A percentile compares a stretch with the other conserved stretches of the same genome.
Conservation (phyloP, 1,139 yeast species). For the Meyerozyma smithsonii region DNA sequence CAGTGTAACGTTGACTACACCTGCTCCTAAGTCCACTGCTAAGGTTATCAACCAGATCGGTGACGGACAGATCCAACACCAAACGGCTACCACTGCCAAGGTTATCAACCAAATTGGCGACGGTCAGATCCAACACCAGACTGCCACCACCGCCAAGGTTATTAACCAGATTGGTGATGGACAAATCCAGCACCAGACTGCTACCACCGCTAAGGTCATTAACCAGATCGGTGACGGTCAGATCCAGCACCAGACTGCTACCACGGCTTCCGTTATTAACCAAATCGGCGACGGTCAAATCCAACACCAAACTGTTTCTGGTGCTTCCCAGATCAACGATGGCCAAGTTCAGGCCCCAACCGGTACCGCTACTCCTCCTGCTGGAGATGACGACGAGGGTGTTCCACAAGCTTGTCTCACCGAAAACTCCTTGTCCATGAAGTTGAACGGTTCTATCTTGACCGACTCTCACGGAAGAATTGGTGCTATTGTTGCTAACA, state of each 20-base stretch:
- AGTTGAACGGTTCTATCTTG: slow-evolving; percentile 49
- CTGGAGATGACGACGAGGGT: slow-evolving; percentile 6
- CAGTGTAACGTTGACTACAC: slow-evolving; percentile 26
- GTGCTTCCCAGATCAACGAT: slow-evolving; percentile 22
- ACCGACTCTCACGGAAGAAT: slow-evolving; percentile 64
- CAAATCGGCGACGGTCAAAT: slow-evolving; percentile 35
- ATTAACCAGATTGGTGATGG: slow-evolving; percentile 19
- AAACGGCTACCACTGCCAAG: slow-evolving; percentile 14
- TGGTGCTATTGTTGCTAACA: slow-evolving; percentile 80
- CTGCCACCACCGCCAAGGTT: slow-evolving; percentile 18
- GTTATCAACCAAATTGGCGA: slow-evolving; percentile 40
- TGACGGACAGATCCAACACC: slow-evolving; percentile 47
- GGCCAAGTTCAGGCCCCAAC: slow-evolving; percentile 29
- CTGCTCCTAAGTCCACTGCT: slow-evolving; percentile 24
- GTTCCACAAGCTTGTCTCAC: slow-evolving; percentile 43
- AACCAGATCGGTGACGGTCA: slow-evolving; percentile 43
- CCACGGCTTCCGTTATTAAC: slow-evolving; percentile 27
- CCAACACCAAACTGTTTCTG: slow-evolving; percentile 23
- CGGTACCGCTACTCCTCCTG: slow-evolving; percentile 13
- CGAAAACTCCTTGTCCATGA: slow-evolving; percentile 50
- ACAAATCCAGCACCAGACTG: slow-evolving; percentile 30
- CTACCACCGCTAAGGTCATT: slow-evolving; percentile 25
- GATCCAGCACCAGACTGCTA: slow-evolving; percentile 31
- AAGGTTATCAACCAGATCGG: slow-evolving; percentile 30
- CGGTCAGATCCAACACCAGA: slow-evolving; percentile 40